Evolutionary conservation across 2,329 filamentous ascomycete genomes (phyloP), one percentile per base, ranked within the genome.

Genomic region (Zymoseptoria crescenta): DNA sequence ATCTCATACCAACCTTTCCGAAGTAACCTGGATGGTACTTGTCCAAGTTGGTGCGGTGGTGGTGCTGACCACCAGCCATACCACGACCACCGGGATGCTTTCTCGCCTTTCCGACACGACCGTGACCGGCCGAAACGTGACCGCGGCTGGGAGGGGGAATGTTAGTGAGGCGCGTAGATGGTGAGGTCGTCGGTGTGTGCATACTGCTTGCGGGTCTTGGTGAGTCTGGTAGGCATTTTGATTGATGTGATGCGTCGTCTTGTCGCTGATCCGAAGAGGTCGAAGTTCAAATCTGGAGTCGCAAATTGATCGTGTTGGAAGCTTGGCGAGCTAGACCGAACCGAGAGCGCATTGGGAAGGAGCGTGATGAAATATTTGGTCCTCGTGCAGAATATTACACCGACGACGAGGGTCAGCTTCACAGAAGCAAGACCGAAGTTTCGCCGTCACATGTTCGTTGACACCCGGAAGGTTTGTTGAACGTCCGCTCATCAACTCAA

Each of bases 1-100:
- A 74, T 50, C 74, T 62, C 72, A 74, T 74, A 66, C 71, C 72
- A 55, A 74, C 73, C 83, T 96, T 96, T 81, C 91, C 91, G 81
- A 96, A 97, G 89, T 97, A 97, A 91, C 94, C 94, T 66, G 93
- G 91, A 77, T 96, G 90, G 87, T 93, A 91, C 81, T 93, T 92
- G 79, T 90, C 87, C 74, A 91, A 82, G 83, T 95, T 96, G 75
- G 90, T 96, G 71, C 90, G 81, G 87, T 95, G 91, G 83, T 99
- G 94, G 84, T 99, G 94, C 83, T 96, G 91, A 86, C 92, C 93
- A 95, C 94, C 93, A 78, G 94, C 94, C 81, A 89, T 89, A 87
- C 85, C 85, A 76, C 85, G 84, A 83, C 83, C 85, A 85, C 85
- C 85, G 74, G 85, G 85, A 74, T 86, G 83, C 77, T 99, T 97